Evolutionary conservation across 140 eudicot genomes (phyloP).

Genomic region (Senecio squalidus): DNA sequence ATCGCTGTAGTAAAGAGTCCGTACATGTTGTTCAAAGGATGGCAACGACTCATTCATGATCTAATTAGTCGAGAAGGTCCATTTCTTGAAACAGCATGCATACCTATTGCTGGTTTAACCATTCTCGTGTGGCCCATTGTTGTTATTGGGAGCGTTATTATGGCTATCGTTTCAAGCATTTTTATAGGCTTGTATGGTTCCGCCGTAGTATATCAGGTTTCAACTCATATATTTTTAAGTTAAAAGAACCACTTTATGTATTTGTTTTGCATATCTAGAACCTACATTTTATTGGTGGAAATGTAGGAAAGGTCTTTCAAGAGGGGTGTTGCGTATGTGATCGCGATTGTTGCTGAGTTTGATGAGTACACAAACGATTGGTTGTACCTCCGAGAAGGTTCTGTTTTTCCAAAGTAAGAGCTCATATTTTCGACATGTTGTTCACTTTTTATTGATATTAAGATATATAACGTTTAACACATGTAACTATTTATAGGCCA

Average conservation of each 20-base stretch:
- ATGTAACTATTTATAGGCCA: constrained; percentile 53
- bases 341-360: constrained; percentile 93
- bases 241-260: no score
- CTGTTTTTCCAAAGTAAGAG: constrained; percentile 81
- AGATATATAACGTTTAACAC: not conserved
- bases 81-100: constrained; percentile 92
- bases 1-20: constrained; percentile 88
- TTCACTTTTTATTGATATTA: not conserved
- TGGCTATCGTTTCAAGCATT: constrained; percentile 73
- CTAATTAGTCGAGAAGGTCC: constrained; percentile 93
- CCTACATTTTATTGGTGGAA: not conserved
- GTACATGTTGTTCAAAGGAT: constrained; percentile 79
- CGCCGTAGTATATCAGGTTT: constrained; percentile 83
- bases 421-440: not conserved
- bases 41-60: constrained; percentile 82
- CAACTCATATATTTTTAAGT: constrained; percentile 10
- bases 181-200: constrained; percentile 85
- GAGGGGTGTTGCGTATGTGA: constrained; percentile 77
- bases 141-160: constrained; percentile 64
- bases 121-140: constrained; percentile 89
- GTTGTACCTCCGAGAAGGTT: constrained; percentile 95
- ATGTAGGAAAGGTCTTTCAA: constrained; percentile 83
- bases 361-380: constrained; percentile 96
- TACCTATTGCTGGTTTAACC: constrained; percentile 87
- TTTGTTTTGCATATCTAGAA: not conserved